Evolutionary conservation across 169 alveolate genomes (phyloP).

Genomic region (Eimeria falciformis): DNA sequence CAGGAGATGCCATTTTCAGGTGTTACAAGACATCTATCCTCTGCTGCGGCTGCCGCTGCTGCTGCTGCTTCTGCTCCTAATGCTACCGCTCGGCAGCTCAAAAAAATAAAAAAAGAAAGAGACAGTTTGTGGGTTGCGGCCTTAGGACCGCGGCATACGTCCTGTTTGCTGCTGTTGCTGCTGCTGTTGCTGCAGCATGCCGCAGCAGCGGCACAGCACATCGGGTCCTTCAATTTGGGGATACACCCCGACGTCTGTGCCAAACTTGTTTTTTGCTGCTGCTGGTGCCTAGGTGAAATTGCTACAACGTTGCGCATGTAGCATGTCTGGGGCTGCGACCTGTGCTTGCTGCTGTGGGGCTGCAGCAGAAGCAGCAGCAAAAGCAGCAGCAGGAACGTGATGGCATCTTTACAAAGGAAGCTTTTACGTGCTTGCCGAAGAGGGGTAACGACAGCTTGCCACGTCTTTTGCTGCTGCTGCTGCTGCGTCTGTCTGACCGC

Average conservation of each 20-base stretch:
- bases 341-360: no score
- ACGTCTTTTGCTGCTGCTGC: background rate
- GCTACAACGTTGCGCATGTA: no score
- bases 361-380: no score
- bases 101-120: background rate
- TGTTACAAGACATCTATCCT: no score
- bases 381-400: no score
- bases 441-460: no score
- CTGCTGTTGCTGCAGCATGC: background rate
- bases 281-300: no score
- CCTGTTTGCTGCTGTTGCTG: background rate
- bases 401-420: no score
- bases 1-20: background rate
- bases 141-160: background rate
- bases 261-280: background rate
- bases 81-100: background rate
- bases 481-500: background rate
- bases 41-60: no score
- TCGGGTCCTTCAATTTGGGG: background rate
- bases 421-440: no score
- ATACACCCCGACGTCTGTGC: background rate
- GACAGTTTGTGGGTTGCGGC: background rate
- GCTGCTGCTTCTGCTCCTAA: background rate
- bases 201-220: conserved; percentile 23
- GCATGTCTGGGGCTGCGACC: no score